Conservation (phyloP, 1,139 yeast genomes). For the Kurtzmaniella quercitrusa region DNA sequence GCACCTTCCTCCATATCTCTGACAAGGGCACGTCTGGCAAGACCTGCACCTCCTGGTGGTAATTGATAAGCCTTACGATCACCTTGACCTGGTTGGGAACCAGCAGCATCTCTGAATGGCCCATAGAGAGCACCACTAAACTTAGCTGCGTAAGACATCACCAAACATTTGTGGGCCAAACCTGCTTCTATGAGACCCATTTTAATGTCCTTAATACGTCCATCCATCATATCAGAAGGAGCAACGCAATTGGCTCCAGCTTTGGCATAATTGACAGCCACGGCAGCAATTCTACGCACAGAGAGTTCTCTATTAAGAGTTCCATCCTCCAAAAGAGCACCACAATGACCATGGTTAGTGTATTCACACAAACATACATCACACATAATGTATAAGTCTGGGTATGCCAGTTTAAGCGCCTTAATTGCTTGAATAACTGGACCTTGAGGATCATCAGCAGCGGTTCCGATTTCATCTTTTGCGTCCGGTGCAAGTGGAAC, state of each 20-base stretch:
- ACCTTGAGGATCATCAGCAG: conserved; percentile 95
- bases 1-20: conserved; percentile 93
- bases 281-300: conserved; percentile 84
- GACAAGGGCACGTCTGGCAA: conserved; percentile 84
- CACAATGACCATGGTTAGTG: conserved; percentile 97
- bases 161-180: conserved; percentile 81
- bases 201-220: conserved; percentile 86
- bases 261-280: conserved; percentile 89
- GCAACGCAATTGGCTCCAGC: conserved; percentile 97
- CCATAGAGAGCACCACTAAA: conserved; percentile 91
- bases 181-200: conserved; percentile 78
- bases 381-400: conserved; percentile 81
- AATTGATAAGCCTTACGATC: conserved; percentile 91
- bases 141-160: conserved; percentile 93
- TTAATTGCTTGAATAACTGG: conserved; percentile 85
- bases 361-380: conserved; percentile 97
- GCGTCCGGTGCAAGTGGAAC: conserved; percentile 73
- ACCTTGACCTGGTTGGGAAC: conserved; percentile 84
- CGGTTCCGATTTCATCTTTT: conserved; percentile 79
- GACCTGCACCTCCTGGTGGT: conserved; percentile 89
- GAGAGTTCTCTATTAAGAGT: conserved; percentile 70
- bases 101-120: conserved; percentile 97
- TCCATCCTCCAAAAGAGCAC: conserved; percentile 83
- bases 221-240: conserved; percentile 98
- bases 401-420: conserved; percentile 60